phyloP scores from a whole-genome alignment of 768 basidiomycete species.

The Cantharellus cinnabarinus region DNA sequence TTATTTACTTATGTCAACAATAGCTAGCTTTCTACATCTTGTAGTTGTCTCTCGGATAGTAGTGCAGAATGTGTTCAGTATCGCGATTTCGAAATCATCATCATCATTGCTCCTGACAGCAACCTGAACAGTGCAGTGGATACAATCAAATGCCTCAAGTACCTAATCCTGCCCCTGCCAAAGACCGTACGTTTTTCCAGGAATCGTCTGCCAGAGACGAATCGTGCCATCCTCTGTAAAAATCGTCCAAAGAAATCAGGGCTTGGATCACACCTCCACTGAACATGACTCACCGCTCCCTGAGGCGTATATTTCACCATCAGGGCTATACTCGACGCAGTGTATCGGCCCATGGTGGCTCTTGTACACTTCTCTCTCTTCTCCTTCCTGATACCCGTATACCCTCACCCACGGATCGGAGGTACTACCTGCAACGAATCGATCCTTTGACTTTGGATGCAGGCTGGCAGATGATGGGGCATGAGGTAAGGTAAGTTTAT shows the following conservation, averaged over 20 bases:
- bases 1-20: too few relatives aligned
- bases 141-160: too few relatives aligned
- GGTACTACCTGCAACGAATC: slow-evolving; percentile 79
- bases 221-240: slow-evolving; percentile 73
- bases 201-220: slow-evolving; percentile 92
- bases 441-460: slow-evolving; percentile 70
- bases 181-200: slow-evolving; percentile 78
- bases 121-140: too few relatives aligned
- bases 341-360: slow-evolving; percentile 97
- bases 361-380: slow-evolving; percentile 79
- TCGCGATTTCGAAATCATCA: too few relatives aligned
- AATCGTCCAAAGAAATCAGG: slow-evolving; percentile 3
- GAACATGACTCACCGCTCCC: slow-evolving; percentile 30
- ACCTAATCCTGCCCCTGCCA: slow-evolving; percentile 19
- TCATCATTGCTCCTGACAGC: too few relatives aligned
- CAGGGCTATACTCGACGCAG: slow-evolving; percentile 81
- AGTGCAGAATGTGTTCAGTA: too few relatives aligned
- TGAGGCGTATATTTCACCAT: slow-evolving; percentile 93
- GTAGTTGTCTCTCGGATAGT: too few relatives aligned
- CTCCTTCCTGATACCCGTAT: slow-evolving; percentile 64
- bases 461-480: slow-evolving; percentile 87
- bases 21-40: too few relatives aligned
- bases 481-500: slow-evolving; percentile 63
- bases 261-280: too few relatives aligned
- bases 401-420: slow-evolving; percentile 94